Evolutionary conservation across 345 rosid genomes (phyloP).

Genomic region (Populus pruinosa): DNA sequence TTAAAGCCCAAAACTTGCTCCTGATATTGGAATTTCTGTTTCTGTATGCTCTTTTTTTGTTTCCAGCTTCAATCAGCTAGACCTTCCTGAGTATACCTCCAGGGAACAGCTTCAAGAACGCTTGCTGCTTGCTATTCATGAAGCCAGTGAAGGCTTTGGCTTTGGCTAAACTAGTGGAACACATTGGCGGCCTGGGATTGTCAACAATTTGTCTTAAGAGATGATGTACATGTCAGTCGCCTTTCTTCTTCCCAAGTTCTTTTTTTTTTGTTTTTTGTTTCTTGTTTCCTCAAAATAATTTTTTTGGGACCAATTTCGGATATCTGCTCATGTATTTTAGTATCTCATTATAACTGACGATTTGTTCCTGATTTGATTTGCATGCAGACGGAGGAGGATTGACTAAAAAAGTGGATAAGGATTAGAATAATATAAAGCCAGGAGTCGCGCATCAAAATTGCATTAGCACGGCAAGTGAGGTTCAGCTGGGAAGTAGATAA

Average conservation of each 20-base stretch:
- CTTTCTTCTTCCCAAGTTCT: neutral
- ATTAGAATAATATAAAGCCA: constrained; percentile 10
- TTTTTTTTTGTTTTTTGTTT: neutral
- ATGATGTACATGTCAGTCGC: constrained; percentile 35
- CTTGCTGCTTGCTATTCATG: constrained; percentile 87
- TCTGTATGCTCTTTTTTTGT: neutral
- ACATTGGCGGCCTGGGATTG: neutral
- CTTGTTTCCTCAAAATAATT: neutral
- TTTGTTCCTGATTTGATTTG: neutral
- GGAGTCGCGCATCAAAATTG: neutral
- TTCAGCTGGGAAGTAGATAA: constrained; percentile 2
- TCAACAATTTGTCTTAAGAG: constrained; percentile 14
- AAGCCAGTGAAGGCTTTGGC: constrained; percentile 96
- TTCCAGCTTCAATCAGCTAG: constrained; percentile 92
- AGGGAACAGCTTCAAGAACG: constrained; percentile 86
- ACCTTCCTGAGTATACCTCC: constrained; percentile 81
- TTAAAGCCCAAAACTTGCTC: neutral
- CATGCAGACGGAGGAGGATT: constrained; percentile 14
- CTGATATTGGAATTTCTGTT: neutral
- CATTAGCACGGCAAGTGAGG: neutral
- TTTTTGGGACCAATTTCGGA: no score
- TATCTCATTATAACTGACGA: neutral
- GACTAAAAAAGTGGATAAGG: constrained; percentile 18
- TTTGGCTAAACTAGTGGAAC: constrained; percentile 50
- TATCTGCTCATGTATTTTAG: no score